These are phyloP conservation scores for Fusarium nisikadoi DNA, from an alignment of 2,329 filamentous ascomycete species.

Conservation along the genomic window DNA sequence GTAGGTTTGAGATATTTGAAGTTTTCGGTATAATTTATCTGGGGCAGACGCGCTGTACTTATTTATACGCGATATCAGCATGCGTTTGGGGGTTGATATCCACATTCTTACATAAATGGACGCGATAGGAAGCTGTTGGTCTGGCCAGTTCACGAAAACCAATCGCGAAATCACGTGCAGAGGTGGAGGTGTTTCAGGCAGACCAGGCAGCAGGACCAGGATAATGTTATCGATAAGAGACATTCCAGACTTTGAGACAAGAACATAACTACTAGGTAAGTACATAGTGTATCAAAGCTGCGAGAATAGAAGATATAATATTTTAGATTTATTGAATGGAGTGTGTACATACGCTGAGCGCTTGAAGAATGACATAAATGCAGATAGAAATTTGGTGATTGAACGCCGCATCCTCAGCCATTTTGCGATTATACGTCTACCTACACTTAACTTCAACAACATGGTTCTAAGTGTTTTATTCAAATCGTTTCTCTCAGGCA, in stretches of 20 bases:
- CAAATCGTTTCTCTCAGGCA: accelerated
- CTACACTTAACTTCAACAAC: accelerated
- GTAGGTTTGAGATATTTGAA: neutral
- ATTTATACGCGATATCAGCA: neutral
- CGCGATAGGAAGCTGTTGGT: neutral
- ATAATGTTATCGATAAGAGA: neutral
- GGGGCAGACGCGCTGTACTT: neutral
- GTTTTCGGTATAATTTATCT: neutral
- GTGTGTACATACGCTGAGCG: no score
- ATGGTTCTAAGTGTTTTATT: accelerated
- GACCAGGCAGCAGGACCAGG: neutral
- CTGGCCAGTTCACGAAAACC: neutral
- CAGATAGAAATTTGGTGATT: no score
- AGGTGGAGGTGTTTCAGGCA: neutral
- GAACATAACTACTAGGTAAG: no score
- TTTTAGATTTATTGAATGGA: no score
- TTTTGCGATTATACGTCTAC: no score
- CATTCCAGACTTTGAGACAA: neutral
- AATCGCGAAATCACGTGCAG: neutral
- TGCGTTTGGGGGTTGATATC: neutral
- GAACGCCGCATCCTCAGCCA: no score
- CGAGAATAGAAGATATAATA: no score
- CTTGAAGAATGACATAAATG: no score
- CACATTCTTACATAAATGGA: neutral
- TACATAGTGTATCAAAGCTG: no score